These are phyloP conservation scores for Clonostachys byssicola DNA, from an alignment of 2,329 filamentous ascomycete species.

Conservation along the genomic window DNA sequence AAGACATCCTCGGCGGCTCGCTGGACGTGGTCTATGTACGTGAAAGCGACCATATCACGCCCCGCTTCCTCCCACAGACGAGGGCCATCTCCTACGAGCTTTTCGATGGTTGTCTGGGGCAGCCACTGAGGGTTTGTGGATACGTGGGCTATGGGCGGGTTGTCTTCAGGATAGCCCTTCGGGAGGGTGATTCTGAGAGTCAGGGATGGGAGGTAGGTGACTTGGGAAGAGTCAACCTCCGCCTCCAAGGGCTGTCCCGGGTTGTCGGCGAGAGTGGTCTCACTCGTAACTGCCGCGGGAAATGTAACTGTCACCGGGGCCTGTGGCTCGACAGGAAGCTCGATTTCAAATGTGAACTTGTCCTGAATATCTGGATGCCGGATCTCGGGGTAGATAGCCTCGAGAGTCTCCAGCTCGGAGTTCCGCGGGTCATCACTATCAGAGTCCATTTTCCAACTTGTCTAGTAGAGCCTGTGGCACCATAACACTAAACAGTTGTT, in stretches of 20 bases:
- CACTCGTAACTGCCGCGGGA: constrained; percentile 31
- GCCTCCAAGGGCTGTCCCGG: not conserved
- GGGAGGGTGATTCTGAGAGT: constrained; percentile 50
- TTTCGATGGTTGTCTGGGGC: constrained; percentile 36
- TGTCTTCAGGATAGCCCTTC: constrained; percentile 49
- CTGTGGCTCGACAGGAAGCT: constrained; percentile 51
- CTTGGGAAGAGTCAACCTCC: constrained; percentile 37
- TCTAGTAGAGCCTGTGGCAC: not conserved
- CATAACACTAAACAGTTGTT: no score
- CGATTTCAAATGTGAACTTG: constrained; percentile 46
- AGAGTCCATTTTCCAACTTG: constrained; percentile 25
- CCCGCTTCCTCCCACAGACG: constrained; percentile 61
- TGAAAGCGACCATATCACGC: constrained; percentile 53
- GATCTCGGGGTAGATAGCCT: constrained; percentile 66
- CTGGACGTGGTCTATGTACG: constrained; percentile 60
- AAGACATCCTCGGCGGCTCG: constrained; percentile 57
- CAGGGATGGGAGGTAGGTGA: constrained; percentile 56
- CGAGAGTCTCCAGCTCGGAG: constrained; percentile 55
- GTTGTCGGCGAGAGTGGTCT: constrained; percentile 2
- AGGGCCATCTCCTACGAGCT: constrained; percentile 43
- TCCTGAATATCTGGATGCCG: constrained; percentile 30
- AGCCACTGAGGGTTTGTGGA: constrained; percentile 57
- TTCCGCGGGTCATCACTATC: constrained; percentile 47
- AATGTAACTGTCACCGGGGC: constrained; percentile 54
- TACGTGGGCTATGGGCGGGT: constrained; percentile 45